Evolutionary conservation across 2,329 filamentous ascomycete genomes (phyloP).

Genomic region (Aureobasidium mangrovei): DNA sequence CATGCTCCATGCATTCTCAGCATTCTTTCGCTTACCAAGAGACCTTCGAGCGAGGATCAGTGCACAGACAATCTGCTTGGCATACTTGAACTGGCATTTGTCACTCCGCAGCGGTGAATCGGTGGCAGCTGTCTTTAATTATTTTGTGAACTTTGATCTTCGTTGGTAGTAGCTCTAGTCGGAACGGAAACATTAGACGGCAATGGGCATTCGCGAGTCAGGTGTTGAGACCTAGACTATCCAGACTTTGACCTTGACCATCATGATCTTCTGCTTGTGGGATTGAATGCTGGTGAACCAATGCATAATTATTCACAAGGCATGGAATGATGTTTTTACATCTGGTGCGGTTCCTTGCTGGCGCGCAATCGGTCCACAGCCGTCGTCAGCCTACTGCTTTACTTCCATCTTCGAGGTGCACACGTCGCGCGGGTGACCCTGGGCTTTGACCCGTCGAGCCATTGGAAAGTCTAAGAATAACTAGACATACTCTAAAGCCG

Average conservation of each 20-base stretch:
- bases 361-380: too few species aligned
- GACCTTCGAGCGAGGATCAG: background rate
- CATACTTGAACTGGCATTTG: background rate
- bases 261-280: background rate
- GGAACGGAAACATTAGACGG: background rate
- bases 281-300: too few species aligned
- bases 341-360: too few species aligned
- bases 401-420: too few species aligned
- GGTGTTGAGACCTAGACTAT: background rate
- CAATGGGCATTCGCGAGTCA: background rate
- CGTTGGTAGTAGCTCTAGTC: background rate
- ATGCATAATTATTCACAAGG: too few species aligned
- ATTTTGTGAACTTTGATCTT: too few species aligned
- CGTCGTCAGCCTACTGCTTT: too few species aligned
- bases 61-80: background rate
- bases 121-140: background rate
- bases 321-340: too few species aligned
- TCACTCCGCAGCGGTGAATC: background rate
- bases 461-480: too few species aligned
- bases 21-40: background rate
- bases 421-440: too few species aligned
- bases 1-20: background rate
- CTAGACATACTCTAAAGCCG: too few species aligned
- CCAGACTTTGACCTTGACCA: background rate
- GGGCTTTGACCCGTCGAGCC: too few species aligned